Conservation (phyloP, 2,329 filamentous ascomycete genomes). For the Arthrinium puccinioides region DNA sequence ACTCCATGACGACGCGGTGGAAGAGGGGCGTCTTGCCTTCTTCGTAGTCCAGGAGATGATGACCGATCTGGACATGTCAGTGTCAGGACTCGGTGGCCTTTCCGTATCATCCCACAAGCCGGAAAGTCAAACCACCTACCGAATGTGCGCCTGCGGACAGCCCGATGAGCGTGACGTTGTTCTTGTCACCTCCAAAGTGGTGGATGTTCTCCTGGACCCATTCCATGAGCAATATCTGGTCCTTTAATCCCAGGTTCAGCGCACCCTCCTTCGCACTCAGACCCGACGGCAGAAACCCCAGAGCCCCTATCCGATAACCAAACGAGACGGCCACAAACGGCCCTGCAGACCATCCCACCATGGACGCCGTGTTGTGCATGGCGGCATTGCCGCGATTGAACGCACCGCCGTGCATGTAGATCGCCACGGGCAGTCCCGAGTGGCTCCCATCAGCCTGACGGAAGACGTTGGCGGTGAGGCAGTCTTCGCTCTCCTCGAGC, state of each 20-base stretch:
- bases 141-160: slow-evolving; percentile 44
- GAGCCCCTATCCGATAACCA: slow-evolving; percentile 45
- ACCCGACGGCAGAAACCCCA: slow-evolving; percentile 52
- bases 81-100: background rate
- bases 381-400: slow-evolving; percentile 33
- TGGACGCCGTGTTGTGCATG: slow-evolving; percentile 39
- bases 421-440: slow-evolving; percentile 21
- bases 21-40: slow-evolving; percentile 27
- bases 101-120: background rate
- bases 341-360: slow-evolving; percentile 38
- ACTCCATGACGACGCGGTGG: slow-evolving; percentile 30
- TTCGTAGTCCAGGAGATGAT: slow-evolving; percentile 40
- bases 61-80: slow-evolving; percentile 36
- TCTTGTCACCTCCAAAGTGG: slow-evolving; percentile 43
- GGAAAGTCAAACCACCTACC: slow-evolving; percentile 18
- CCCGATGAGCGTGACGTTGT: slow-evolving; percentile 41
- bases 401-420: slow-evolving; percentile 39
- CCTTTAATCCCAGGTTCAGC: slow-evolving; percentile 49
- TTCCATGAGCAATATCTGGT: slow-evolving; percentile 41
- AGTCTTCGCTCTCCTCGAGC: slow-evolving; percentile 16
- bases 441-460: slow-evolving; percentile 7
- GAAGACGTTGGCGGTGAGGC: slow-evolving; percentile 18
- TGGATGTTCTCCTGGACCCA: slow-evolving; percentile 49
- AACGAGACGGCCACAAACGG: slow-evolving; percentile 41
- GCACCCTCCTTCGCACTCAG: slow-evolving; percentile 43